A percentile compares a stretch with the other conserved stretches of the same genome.
Evolutionary conservation across 805 yeast genomes (phyloP).

Genomic region (Kluyveromyces starmeri): DNA sequence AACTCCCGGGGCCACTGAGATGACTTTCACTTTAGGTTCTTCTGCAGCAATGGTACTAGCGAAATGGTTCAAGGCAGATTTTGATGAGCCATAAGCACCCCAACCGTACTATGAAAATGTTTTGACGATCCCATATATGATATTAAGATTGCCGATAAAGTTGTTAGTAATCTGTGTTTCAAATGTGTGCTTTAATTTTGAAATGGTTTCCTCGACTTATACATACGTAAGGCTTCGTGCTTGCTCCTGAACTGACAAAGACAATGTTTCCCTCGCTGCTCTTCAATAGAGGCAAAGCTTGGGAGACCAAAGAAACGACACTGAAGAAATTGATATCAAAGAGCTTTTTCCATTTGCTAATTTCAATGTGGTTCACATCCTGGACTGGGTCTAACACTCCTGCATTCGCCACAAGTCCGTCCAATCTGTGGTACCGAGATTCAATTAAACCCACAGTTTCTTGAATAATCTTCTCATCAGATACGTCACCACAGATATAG

Average conservation of each 20-base stretch:
- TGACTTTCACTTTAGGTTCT: slow-evolving; percentile 40
- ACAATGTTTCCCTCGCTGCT: slow-evolving; percentile 52
- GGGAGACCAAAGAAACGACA: slow-evolving; percentile 47
- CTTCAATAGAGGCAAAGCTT: slow-evolving; percentile 49
- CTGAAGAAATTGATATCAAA: slow-evolving; percentile 77
- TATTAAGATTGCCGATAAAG: no score
- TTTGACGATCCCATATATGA: no score
- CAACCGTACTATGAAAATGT: slow-evolving; percentile 45
- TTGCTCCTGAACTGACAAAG: slow-evolving; percentile 88
- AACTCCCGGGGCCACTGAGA: slow-evolving; percentile 89
- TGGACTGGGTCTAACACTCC: slow-evolving; percentile 78
- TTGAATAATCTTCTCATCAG: slow-evolving; percentile 28
- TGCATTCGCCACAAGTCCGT: slow-evolving; percentile 68
- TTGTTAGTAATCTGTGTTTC: no score
- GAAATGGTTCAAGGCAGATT: slow-evolving; percentile 83
- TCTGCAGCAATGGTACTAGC: slow-evolving; percentile 60
- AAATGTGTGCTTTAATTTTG: neutral
- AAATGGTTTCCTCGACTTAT: no score
- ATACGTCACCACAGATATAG: slow-evolving; percentile 53
- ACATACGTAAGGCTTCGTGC: slow-evolving; percentile 43
- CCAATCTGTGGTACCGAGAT: slow-evolving; percentile 44
- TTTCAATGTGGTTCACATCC: slow-evolving; percentile 32
- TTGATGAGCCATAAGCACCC: slow-evolving; percentile 88
- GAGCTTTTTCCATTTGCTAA: slow-evolving; percentile 49
- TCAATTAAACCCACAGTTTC: slow-evolving; percentile 39